Evolutionary conservation across 306 rosid species (phyloP).

Genomic region (Vigna nakashimae): DNA sequence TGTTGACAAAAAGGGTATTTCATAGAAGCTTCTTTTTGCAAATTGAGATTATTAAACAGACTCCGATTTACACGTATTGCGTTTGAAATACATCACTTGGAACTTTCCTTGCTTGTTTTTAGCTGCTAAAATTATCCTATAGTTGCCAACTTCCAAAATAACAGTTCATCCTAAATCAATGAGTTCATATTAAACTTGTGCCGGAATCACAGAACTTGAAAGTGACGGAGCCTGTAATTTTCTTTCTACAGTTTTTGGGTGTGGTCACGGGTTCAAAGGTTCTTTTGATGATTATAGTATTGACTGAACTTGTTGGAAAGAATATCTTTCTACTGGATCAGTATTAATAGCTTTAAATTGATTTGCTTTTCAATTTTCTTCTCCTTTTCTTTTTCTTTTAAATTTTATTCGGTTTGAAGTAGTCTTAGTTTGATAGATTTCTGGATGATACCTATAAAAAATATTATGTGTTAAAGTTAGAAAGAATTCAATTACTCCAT

Average conservation of each 20-base stretch:
- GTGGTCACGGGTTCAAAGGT: background rate
- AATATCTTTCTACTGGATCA: background rate
- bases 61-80: slow-evolving; percentile 30
- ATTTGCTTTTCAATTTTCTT: too few species aligned
- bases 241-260: background rate
- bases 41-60: slow-evolving; percentile 4
- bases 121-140: background rate
- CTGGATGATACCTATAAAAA: too few species aligned
- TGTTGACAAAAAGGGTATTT: slow-evolving; percentile 26
- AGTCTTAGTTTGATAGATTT: too few species aligned
- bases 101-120: slow-evolving; percentile 10
- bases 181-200: slow-evolving; percentile 17
- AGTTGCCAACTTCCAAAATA: background rate
- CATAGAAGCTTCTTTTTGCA: slow-evolving; percentile 41
- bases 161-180: background rate
- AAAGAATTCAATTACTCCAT: too few species aligned
- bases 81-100: slow-evolving; percentile 12
- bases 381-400: too few species aligned
- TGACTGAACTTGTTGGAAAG: background rate
- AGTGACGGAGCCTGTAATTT: background rate
- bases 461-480: too few species aligned
- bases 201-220: background rate
- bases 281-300: background rate
- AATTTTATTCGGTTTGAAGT: too few species aligned
- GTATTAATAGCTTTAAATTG: too few species aligned